Evolutionary conservation across 208 protist species (phyloP).

Genomic region (Strigomonas galati): DNA sequence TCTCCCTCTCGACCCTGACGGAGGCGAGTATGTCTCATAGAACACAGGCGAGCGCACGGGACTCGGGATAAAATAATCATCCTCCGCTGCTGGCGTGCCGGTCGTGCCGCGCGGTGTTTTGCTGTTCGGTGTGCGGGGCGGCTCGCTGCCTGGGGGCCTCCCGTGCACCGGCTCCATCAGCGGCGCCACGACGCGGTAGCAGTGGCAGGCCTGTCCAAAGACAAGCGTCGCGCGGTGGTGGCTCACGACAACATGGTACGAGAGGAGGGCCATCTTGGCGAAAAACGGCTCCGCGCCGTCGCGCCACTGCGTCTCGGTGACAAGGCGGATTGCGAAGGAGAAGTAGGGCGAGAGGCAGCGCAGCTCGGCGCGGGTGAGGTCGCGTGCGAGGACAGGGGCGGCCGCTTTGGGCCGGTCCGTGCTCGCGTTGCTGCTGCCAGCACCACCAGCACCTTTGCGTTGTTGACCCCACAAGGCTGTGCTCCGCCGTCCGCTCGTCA

Average conservation of each 20-base stretch:
- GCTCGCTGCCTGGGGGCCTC: slow-evolving; percentile 18
- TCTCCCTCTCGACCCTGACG: slow-evolving; percentile 1
- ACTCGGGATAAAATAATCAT: slow-evolving; percentile 57
- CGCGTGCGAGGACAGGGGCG: slow-evolving; percentile 49
- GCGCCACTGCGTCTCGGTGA: slow-evolving; percentile 64
- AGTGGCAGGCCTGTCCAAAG: slow-evolving; percentile 77
- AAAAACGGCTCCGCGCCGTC: slow-evolving; percentile 55
- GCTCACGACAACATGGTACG: slow-evolving; percentile 64
- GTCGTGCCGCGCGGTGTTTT: background rate
- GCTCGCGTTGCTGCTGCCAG: slow-evolving; percentile 1
- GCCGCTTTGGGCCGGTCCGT: slow-evolving; percentile 7
- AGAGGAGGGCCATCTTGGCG: slow-evolving; percentile 49
- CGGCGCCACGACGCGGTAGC: slow-evolving; percentile 66
- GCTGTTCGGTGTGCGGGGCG: slow-evolving; percentile 5
- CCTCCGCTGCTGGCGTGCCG: background rate
- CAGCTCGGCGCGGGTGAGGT: slow-evolving; percentile 64
- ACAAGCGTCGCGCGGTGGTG: slow-evolving; percentile 56
- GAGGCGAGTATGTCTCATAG: slow-evolving; percentile 52
- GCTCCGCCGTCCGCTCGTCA: slow-evolving; percentile 49
- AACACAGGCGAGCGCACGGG: slow-evolving; percentile 59
- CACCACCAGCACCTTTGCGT: background rate
- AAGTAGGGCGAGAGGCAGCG: slow-evolving; percentile 68
- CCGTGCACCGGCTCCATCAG: slow-evolving; percentile 28
- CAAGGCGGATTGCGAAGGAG: slow-evolving; percentile 61
- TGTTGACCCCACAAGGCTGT: slow-evolving; percentile 28